These are phyloP conservation scores for Tuctoria greenei DNA, from an alignment of 176 grass and related monocot species.

Conservation along the genomic window DNA sequence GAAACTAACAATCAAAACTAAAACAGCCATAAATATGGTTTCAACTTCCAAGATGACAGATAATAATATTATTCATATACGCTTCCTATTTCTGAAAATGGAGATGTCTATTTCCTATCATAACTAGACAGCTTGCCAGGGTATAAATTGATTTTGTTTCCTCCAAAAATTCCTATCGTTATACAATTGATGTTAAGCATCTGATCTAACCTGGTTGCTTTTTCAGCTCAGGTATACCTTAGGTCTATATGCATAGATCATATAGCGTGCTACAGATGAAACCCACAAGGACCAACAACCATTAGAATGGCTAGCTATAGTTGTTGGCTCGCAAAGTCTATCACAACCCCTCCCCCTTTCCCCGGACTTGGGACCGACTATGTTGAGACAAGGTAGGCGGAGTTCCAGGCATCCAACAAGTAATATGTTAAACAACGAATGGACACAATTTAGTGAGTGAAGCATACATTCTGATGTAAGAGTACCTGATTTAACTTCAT, in stretches of 20 bases:
- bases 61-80: conserved; percentile 6
- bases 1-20: neutral
- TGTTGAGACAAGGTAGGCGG: too few species aligned
- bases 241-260: neutral
- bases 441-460: conserved; percentile 5
- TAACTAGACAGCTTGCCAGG: conserved; percentile 4
- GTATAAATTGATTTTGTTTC: conserved; percentile 16
- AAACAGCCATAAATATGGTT: neutral
- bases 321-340: too few species aligned
- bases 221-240: neutral
- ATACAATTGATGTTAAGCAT: neutral
- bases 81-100: conserved; percentile 1
- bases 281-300: too few species aligned
- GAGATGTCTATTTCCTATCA: neutral
- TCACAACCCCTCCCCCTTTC: too few species aligned
- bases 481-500: conserved; percentile 90
- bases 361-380: too few species aligned
- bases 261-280: neutral
- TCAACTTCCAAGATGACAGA: conserved; percentile 32
- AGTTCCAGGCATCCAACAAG: neutral
- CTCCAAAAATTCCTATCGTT: neutral
- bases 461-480: conserved; percentile 28
- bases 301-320: too few species aligned
- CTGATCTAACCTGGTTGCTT: conserved; percentile 2
- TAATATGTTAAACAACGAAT: neutral